Evolutionary conservation across 2,329 filamentous ascomycete species (phyloP).

Genomic region (Apiospora hydei): DNA sequence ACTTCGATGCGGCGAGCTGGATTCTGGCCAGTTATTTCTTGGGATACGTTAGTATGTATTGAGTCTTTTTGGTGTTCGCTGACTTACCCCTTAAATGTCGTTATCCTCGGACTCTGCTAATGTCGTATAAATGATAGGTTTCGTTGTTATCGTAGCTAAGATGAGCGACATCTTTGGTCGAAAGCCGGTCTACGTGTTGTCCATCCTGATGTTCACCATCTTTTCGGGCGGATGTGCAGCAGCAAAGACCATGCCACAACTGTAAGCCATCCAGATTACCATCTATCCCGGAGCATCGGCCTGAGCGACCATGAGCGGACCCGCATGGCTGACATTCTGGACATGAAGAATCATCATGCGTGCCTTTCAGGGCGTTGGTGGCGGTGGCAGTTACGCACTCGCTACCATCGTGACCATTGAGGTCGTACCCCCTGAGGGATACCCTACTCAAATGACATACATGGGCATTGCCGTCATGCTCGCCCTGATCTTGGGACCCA

Average conservation of each 20-base stretch:
- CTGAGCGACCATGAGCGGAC: too few species aligned
- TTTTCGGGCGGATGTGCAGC: conserved; percentile 30
- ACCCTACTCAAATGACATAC: neutral
- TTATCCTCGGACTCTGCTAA: neutral
- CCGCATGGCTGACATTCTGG: neutral
- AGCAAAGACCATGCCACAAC: conserved; percentile 28
- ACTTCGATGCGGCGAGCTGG: conserved; percentile 27
- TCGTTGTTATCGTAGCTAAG: conserved; percentile 31
- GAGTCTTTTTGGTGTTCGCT: neutral
- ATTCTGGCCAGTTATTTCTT: conserved; percentile 31
- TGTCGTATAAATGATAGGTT: neutral
- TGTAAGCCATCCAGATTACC: conserved; percentile 27
- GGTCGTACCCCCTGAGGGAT: conserved; percentile 25
- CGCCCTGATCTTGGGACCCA: neutral
- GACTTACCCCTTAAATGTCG: neutral
- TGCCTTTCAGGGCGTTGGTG: conserved; percentile 33
- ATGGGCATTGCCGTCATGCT: neutral
- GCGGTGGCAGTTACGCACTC: conserved; percentile 29
- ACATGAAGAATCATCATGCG: conserved; percentile 28
- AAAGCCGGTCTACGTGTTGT: conserved; percentile 23
- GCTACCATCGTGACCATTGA: conserved; percentile 24
- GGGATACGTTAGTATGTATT: conserved; percentile 32
- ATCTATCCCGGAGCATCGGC: too few species aligned
- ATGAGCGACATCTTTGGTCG: conserved; percentile 30
- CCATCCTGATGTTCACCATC: conserved; percentile 22